Base-by-base conservation (phyloP, 257 asterid species). In the Fraxinus anomala region DNA sequence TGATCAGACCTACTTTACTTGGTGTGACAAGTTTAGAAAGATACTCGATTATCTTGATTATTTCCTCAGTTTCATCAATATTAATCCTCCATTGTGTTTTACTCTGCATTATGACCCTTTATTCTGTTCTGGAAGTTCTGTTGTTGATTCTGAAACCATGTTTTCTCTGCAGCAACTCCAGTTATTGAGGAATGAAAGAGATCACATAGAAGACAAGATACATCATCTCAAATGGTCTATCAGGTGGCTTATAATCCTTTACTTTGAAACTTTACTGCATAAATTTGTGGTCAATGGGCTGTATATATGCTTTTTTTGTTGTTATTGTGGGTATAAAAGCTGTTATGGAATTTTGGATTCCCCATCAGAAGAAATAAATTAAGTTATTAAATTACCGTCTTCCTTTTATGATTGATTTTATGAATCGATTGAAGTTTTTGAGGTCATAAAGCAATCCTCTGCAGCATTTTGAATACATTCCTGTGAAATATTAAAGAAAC, bases 171-270 rank as follows among this genome's bases (percentile, higher is more conserved):
- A 96, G 99, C 79, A 89, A 86, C 98, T 92, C 88, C 97, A 85
- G 70, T 72, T 86, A 77, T 79, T 89, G 87, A 91, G 98, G 89
- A 90, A 79, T 78, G 84, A 92, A 83, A 96, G 97, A 59, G 97
- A 92, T 86, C 88, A 66, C 79, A 88, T 96, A 17, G 99, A 96
- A 82, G 97, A 96, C 83, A 72, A 81, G 76, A 89, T 91, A 73
- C 95, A 96, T 81, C 97, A 92, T 83, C 83, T 93, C 74, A 87
- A 86, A 87, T 96, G 99, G 98, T 90, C 89, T 76, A 88, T 89
- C 77, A 89, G 89, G 99, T 92, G 89, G 82, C 74, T 77, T 34
- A 28, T 76, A 30, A 39, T 74, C 73, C 28, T 24, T 66, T 70
- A 61, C 34, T 63, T 63, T 4, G 33, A 24, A 63, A 56, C 66